These are phyloP conservation scores for Gaeumannomyces tritici DNA, from an alignment of 2,329 filamentous ascomycete genomes.

Conservation along the genomic window DNA sequence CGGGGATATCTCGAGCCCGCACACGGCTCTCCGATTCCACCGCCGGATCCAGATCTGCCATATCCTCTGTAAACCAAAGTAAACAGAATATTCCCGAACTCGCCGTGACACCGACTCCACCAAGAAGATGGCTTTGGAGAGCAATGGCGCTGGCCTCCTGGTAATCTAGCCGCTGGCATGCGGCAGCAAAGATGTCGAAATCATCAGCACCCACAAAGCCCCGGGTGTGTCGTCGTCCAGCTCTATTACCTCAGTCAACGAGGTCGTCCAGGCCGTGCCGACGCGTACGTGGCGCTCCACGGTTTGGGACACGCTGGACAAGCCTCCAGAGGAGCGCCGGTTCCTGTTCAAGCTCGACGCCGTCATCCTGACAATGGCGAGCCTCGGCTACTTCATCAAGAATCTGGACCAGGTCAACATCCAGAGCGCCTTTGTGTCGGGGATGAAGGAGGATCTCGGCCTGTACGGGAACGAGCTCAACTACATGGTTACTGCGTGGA, in stretches of 20 bases:
- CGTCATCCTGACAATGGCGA: conserved; percentile 25
- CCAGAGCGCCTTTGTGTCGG: conserved; percentile 33
- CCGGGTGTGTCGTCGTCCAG: background rate
- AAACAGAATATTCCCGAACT: background rate
- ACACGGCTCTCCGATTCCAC: background rate
- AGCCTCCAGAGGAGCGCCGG: conserved; percentile 20
- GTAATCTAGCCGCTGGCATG: background rate
- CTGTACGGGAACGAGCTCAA: conserved; percentile 31
- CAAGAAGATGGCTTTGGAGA: background rate
- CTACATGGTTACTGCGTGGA: conserved; percentile 24
- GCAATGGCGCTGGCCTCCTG: background rate
- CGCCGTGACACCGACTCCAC: background rate
- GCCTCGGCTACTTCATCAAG: conserved; percentile 33
- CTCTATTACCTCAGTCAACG: background rate
- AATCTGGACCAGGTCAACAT: conserved; percentile 29
- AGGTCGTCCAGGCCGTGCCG: conserved; percentile 4
- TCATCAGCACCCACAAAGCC: background rate
- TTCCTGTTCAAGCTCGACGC: conserved; percentile 24
- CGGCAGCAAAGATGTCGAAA: background rate
- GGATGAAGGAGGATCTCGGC: conserved; percentile 31
- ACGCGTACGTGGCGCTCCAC: conserved; percentile 32
- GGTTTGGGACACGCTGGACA: conserved; percentile 36
- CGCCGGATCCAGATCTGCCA: background rate
- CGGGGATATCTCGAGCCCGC: background rate
- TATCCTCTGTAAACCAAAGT: background rate